Base-by-base conservation (phyloP, 176 grass and related monocot species). In the Musa acuminata region DNA sequence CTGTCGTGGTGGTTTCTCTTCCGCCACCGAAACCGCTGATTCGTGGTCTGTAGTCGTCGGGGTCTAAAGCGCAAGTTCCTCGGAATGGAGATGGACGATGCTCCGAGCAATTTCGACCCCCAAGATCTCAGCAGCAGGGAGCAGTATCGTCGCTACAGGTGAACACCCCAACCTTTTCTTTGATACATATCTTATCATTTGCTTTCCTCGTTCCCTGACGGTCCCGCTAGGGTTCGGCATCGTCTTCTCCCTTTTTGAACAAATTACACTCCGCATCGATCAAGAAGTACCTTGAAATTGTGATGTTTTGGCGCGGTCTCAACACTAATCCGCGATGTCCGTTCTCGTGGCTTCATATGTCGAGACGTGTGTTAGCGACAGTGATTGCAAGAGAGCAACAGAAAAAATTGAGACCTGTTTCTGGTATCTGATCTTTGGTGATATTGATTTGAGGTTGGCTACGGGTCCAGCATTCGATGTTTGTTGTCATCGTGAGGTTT, bases 71-170 rank as follows among this genome's bases (percentile, higher is more conserved):
- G 17, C 8, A 49, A 26, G n/a, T 1, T 19, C 17, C 21, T 8
- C 11, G 86, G 87, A 55, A 82, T 75, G 24, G 83, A 90, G 57
- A 80, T 59, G 66, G 81, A 82, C 58, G 13, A 84, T 11, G 9
- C 63, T 58, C 79, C 90, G 79, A 84, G 79, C 85, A 89, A 90
- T 72, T 89, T 98, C 78, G 85, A 87, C 74, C 94, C 88, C 72
- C 81, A 86, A 69, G 82, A 89, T 21, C 82, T 85, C 59, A 82
- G 86, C 71, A 83, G 82, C 69, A 85, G 94, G 68, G 88, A 93
- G 84, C 85, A 85, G 67, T 98, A 87, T 84, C 94, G 90, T 58
- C 94, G 88, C 29, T 98, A 93, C 80, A 88, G 93, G 93, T 96
- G 23, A 64, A 60, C 11, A 8, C 25, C 1, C 7, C 55, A 2